Evolutionary conservation across 2,329 filamentous ascomycete species (phyloP), one percentile per base, ranked within the genome.

Genomic region (Microascus cirrosus): DNA sequence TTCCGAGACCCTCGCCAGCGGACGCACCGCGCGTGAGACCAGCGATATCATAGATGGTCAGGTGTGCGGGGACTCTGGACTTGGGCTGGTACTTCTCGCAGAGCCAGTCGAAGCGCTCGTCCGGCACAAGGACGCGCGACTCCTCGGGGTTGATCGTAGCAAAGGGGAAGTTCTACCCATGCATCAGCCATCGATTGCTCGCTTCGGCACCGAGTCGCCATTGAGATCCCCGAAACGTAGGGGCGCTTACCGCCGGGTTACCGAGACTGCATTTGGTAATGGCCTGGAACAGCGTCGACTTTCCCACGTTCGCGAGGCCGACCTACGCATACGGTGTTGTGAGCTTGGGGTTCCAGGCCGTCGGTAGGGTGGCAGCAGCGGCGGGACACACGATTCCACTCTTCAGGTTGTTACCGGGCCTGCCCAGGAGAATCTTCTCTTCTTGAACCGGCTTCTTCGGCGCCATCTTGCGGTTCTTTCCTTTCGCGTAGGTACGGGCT

Each of bases 81-180:
- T 97, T 97, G 71, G 94, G 94, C 76, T 96, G 92, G 82, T 97
- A 99, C 74, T 96, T 94, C 65, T 94, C 81, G 73, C 86, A 89
- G 56, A 99, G 82, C 92, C 91, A 96, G 78, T 97, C 91, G 75
- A 89, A 99, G 61, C 94, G 88, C 62, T 89, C 90, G 77, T 99
- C 94, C 53, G 94, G 95, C 36, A 99, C 94, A 67, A 99, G 85
- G 74, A 99, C 94, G 67, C 93, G 90, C 63, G 94, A 90, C 78
- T 99, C 94, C 79, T 99, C 95, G 54, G 94, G 94, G 66, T 99
- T 92, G 74, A 99, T 99, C 68, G 94, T 99, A 70, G 94, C 94
- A 80, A 95, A 99, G 58, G 94, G 94, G 73, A 97, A 99, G 79
- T 99, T 99, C 86, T 90, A 70, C 34, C 42, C 54, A 52, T 51